Conservation (phyloP, 371 early-diverging fungal genomes). For the Lichtheimia ramosa region DNA sequence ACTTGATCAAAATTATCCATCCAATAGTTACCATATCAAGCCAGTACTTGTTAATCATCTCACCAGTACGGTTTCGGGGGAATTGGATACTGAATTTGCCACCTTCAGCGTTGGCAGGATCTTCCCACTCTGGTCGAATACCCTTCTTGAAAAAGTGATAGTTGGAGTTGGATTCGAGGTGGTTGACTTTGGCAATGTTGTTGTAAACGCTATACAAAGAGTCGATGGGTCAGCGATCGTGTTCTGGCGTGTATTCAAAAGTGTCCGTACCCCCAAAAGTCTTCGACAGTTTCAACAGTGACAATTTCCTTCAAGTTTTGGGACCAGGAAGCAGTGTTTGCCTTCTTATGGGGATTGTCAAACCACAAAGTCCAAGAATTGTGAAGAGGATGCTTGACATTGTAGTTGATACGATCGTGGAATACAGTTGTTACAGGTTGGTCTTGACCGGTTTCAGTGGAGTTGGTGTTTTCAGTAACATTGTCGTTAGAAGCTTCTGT, state of each 20-base stretch:
- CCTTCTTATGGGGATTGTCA: constrained; percentile 84
- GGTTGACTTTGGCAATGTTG: constrained; percentile 81
- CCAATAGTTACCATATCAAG: constrained; percentile 78
- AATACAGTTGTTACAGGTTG: constrained; percentile 30
- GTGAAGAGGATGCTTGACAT: constrained; percentile 90
- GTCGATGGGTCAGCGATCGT: neutral
- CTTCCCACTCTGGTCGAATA: constrained; percentile 99
- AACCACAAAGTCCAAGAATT: constrained; percentile 95
- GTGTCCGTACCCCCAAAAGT: constrained; percentile 89
- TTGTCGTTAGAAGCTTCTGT: too few species aligned
- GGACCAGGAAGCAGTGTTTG: constrained; percentile 82
- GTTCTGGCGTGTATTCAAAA: neutral
- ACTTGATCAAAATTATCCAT: neutral
- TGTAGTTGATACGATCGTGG: constrained; percentile 62
- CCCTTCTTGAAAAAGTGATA: constrained; percentile 97
- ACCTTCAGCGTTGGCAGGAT: constrained; percentile 92
- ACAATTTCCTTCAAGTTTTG: constrained; percentile 87
- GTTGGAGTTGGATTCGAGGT: constrained; percentile 82
- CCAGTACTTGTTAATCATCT: constrained; percentile 85
- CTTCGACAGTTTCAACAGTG: constrained; percentile 90
- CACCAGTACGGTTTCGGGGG: constrained; percentile 69
- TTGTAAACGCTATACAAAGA: constrained; percentile 72
- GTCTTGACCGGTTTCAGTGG: constrained; percentile 9
- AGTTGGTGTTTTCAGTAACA: constrained; percentile 7
- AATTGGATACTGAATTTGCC: constrained; percentile 95